Percentiles rank a stretch among this genome's conserved stretches.
Conservation (phyloP, 331 rosid species). For the Rhamnella rubrinervis region DNA sequence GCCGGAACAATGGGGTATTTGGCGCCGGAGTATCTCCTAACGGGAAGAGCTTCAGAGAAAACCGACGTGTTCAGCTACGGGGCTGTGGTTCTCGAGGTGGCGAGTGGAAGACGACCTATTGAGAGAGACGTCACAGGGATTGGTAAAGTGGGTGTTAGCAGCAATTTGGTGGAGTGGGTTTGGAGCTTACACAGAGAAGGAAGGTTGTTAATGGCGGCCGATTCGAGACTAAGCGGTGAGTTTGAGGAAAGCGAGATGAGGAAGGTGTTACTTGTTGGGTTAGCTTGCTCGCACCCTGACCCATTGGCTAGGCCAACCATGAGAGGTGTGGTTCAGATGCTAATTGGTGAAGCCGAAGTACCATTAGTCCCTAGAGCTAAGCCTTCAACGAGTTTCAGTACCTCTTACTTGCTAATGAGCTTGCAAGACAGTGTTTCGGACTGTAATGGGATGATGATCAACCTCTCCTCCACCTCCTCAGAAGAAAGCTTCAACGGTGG, state of each 20-base stretch:
- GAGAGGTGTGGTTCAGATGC: constrained; percentile 77
- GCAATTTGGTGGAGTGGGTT: constrained; percentile 86
- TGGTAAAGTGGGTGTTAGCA: constrained; percentile 43
- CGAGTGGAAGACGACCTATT: constrained; percentile 77
- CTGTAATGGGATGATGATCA: constrained; percentile 50
- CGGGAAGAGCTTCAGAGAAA: constrained; percentile 78
- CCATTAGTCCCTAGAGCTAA: constrained; percentile 65
- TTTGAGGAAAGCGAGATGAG: constrained; percentile 67
- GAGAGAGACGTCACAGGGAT: constrained; percentile 44
- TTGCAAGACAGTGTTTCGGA: constrained; percentile 85
- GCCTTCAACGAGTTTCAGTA: constrained; percentile 60
- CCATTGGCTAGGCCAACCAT: constrained; percentile 63
- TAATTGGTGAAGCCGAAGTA: constrained; percentile 73
- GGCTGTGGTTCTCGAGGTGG: constrained; percentile 83
- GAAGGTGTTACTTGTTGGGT: constrained; percentile 57
- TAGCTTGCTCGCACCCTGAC: constrained; percentile 86
- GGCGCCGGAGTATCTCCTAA: constrained; percentile 80
- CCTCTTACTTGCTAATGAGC: constrained; percentile 55
- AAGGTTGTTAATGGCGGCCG: constrained; percentile 54
- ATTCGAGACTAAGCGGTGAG: constrained; percentile 53
- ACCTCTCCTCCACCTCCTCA: constrained; percentile 56
- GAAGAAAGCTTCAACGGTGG: constrained; percentile 40
- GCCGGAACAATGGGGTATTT: constrained; percentile 94
- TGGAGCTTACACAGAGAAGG: constrained; percentile 77
- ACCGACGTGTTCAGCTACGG: constrained; percentile 87